Base-by-base conservation (phyloP, 2,329 filamentous ascomycete genomes). In the Xylaria sp. region DNA sequence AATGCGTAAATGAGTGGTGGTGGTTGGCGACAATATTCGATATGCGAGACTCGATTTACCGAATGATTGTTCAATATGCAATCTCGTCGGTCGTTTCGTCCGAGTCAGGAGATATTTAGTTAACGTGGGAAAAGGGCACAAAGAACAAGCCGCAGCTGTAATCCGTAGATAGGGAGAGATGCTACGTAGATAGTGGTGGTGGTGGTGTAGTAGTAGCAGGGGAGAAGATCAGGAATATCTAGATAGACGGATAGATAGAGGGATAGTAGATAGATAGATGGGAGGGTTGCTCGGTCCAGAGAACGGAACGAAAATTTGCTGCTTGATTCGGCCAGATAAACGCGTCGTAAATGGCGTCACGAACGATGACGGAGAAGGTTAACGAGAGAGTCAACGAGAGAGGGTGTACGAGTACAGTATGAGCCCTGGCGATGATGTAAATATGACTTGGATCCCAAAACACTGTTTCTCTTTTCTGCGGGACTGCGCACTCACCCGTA, bases 381-480 rank as follows among this genome's bases (percentile, higher is more conserved):
- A 63, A 57, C 47, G 59, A 61, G 34, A 42, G 23, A 30, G 23
- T 30, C 23, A 30, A 30, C 23, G 23, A 30, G 23, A 30, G 23
- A 30, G 23, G 23, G 23, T 30, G 23, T 30, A 30, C 23, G 54
- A 57, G 47, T 52, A 35, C 18, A 16, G 10, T 34, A 34, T n/a
- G 8, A 53, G 52, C 53, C 58, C 34, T 52, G 37, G 18, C 42
- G 42, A 59, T 64, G 62, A 62, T 62, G 62, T 57, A 62, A 62
- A 54, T 54, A 59, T 59, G 54, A 53, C 57, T 54, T 58, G 59
- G 48, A 35, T 52, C 11, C 39, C 35, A 42, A 42, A 30, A 58
- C 16, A 55, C 37, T 4, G 9, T 54, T 52, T 44, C 47, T 56
- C 5, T 13, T n/a, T 6, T 16, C 13, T 46, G 42, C 42, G 16